These are phyloP conservation scores for Crithidia bombi DNA, from an alignment of 208 protist genomes.

Conservation along the genomic window DNA sequence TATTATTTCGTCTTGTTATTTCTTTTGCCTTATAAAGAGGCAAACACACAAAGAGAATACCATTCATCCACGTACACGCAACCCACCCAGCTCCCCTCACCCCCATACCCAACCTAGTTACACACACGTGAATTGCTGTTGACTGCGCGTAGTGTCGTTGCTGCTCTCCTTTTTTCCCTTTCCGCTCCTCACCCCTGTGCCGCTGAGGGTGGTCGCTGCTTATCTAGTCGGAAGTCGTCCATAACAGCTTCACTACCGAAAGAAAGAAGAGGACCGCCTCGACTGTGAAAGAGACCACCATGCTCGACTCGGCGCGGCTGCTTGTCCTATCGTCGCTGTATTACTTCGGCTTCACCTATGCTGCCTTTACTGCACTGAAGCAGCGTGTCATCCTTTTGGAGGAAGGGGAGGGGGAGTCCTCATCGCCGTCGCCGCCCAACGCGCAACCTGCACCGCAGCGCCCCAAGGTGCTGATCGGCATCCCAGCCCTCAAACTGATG, in stretches of 20 bases:
- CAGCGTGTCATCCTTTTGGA: slow-evolving; percentile 33
- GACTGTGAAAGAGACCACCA: too few species aligned
- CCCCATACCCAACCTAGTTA: too few species aligned
- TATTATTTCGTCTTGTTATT: too few species aligned
- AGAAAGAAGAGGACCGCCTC: too few species aligned
- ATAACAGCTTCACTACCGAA: too few species aligned
- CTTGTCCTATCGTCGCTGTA: slow-evolving; percentile 30
- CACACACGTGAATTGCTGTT: too few species aligned
- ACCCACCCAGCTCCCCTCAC: too few species aligned
- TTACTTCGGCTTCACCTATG: slow-evolving; percentile 58
- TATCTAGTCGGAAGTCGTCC: too few species aligned
- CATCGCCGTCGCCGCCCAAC: background rate
- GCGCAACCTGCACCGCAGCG: background rate
- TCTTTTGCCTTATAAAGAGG: too few species aligned
- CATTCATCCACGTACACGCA: too few species aligned
- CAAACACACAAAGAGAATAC: background rate
- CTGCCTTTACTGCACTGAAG: slow-evolving; percentile 49
- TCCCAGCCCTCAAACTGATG: slow-evolving; percentile 65
- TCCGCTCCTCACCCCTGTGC: background rate
- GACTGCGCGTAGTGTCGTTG: too few species aligned
- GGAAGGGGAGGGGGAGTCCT: background rate
- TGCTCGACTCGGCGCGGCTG: slow-evolving; percentile 33
- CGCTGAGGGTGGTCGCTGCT: background rate
- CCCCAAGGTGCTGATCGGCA: slow-evolving; percentile 19
- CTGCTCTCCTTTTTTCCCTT: background rate